Base-by-base conservation (phyloP, 352 stramenopile genomes). In the Phytophthora pluvialis region DNA sequence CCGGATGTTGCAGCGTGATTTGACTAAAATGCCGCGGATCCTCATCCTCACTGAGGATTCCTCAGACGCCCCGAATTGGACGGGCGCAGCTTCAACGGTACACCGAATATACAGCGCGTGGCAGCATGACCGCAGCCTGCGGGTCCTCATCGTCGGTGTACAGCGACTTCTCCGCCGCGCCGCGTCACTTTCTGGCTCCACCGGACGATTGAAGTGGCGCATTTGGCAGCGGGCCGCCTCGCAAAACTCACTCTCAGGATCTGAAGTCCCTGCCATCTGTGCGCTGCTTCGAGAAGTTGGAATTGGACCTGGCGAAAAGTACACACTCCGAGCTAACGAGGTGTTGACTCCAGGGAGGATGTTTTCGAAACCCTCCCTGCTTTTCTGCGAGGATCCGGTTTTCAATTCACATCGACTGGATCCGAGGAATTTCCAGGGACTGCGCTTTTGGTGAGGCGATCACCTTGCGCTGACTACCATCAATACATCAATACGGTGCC, bases 341-440 rank as follows among this genome's bases (percentile, higher is more conserved):
- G 55, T 58, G 57, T 58, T 64, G 26, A 64, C 57, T 64, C 57
- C 57, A 64, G 11, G n/a, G 18, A 9, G 7, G 18, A 10, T 64
- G 56, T 51, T 64, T 64, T 48, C 35, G 38, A 63, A 63, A 49
- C 45, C 25, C 21, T 21, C 38, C 26, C 31, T 54, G 18, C 43
- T 49, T 49, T 58, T 49, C 44, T 32, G 51, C 18, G 18, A 9
- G 44, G 53, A 64, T 69, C 31, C 63, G 56, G 63, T 70, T 70
- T 70, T 50, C 46, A 33, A 63, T 48, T 35, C 28, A 26, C 47
- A 55, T 49, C 61, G 43, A 60, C 35, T 57, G 48, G 62, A 51
- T 58, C 16, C 15, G 18, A 38, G 47, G 54, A 64, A 70, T 43
- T 29, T 9, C 57, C 47, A 67, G 44, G 46, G 64, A 72, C 36